Evolutionary conservation across 331 rosid genomes (phyloP).

Genomic region (Pyracantha coccinea): DNA sequence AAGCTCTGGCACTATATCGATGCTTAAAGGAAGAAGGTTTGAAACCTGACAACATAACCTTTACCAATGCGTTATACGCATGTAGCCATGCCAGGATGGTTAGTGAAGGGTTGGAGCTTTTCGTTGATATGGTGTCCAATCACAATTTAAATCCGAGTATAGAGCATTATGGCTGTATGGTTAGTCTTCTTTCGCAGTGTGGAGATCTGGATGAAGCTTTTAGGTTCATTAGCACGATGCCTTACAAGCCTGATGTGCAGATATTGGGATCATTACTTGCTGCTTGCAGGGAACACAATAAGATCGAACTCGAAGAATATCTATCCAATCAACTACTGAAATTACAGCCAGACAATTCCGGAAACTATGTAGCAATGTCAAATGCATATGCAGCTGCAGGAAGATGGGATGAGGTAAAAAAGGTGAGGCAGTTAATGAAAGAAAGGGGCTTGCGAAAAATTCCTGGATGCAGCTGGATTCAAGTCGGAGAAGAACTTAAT

Average conservation of each 20-base stretch:
- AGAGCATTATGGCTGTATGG: constrained; percentile 60
- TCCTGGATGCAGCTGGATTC: constrained; percentile 93
- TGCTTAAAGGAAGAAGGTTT: constrained; percentile 34
- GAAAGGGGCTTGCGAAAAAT: constrained; percentile 53
- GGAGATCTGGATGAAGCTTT: constrained; percentile 66
- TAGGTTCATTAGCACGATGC: constrained; percentile 39
- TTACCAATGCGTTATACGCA: constrained; percentile 52
- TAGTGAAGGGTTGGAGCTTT: constrained; percentile 58
- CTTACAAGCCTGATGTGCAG: constrained; percentile 62
- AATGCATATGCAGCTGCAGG: constrained; percentile 57
- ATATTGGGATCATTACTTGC: constrained; percentile 67
- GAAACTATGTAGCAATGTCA: constrained; percentile 75
- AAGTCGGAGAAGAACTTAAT: constrained; percentile 53
- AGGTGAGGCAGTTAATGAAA: constrained; percentile 57
- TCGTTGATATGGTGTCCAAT: constrained; percentile 50
- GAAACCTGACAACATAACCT: constrained; percentile 54
- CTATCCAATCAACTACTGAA: constrained; percentile 41
- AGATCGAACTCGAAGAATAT: constrained; percentile 46
- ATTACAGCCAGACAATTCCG: constrained; percentile 66
- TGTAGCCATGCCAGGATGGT: constrained; percentile 61
- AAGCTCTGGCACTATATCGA: constrained; percentile 45
- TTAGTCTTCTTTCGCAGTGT: constrained; percentile 48
- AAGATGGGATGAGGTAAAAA: constrained; percentile 62
- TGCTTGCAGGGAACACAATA: constrained; percentile 49
- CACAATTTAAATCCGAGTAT: constrained; percentile 46